Percentiles rank a stretch among this genome's conserved stretches.
These are phyloP conservation scores for Hamigera avellanea DNA, from an alignment of 495 filamentous ascomycete genomes.

Conservation along the genomic window DNA sequence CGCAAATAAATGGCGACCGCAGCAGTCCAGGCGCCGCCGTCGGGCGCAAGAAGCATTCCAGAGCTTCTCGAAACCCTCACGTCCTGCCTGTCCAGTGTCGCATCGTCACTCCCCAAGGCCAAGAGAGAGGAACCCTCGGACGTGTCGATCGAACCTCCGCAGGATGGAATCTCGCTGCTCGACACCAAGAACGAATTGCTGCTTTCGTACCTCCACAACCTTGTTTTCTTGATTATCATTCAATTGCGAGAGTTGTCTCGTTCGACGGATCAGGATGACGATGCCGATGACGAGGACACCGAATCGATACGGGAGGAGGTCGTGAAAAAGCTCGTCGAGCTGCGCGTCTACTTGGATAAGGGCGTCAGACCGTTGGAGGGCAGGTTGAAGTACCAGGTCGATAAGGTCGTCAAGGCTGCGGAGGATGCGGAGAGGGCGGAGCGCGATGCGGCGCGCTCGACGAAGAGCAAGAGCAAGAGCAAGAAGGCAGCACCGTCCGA, in stretches of 20 bases:
- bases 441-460: conserved; percentile 11
- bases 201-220: conserved; percentile 88
- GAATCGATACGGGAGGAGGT: conserved; percentile 42
- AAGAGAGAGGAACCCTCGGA: conserved; percentile 21
- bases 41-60: conserved; percentile 26
- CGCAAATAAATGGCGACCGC: conserved; percentile 16
- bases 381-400: conserved; percentile 75
- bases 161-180: conserved; percentile 85
- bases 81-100: conserved; percentile 47
- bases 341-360: conserved; percentile 79
- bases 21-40: conserved; percentile 7
- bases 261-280: conserved; percentile 16
- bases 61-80: conserved; percentile 51
- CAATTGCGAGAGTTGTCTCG: conserved; percentile 54
- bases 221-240: conserved; percentile 77
- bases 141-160: conserved; percentile 46
- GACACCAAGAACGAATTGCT: conserved; percentile 92
- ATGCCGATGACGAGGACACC: conserved; percentile 8
- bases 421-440: conserved; percentile 53
- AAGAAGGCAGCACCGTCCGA: conserved; percentile 16
- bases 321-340: conserved; percentile 71
- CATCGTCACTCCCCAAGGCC: conserved; percentile 47
- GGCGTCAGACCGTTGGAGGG: conserved; percentile 83
- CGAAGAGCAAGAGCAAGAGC: conserved; percentile 9
- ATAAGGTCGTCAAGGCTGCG: conserved; percentile 78